phyloP scores from a whole-genome alignment of 176 grass and related monocot species.

The Carex scoparia region DNA sequence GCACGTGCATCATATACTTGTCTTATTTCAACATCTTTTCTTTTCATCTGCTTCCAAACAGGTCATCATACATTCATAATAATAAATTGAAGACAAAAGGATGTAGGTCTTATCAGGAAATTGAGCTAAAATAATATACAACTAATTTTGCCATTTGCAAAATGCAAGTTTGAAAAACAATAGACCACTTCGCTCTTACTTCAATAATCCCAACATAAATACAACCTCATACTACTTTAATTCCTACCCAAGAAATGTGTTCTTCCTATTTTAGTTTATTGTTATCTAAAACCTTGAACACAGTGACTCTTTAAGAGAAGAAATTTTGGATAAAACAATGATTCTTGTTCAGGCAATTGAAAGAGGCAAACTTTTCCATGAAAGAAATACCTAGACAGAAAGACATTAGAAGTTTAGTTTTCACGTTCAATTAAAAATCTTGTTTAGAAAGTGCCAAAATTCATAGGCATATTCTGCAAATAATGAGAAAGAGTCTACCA shows the following conservation, averaged over 20 bases:
- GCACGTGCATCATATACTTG: constrained; percentile 95
- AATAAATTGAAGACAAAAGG: neutral
- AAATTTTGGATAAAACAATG: neutral
- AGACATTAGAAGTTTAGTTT: neutral
- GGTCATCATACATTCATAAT: constrained; percentile 7
- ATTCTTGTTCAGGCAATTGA: neutral
- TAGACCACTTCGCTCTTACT: neutral
- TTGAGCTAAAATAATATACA: neutral
- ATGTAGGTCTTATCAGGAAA: neutral
- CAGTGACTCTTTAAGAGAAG: neutral
- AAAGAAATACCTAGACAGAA: neutral
- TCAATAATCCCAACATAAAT: neutral
- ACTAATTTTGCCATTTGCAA: neutral
- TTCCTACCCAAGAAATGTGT: neutral
- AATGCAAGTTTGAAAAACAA: neutral
- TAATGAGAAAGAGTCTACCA: neutral
- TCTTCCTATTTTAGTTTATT: neutral
- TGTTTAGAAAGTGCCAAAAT: neutral
- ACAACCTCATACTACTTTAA: neutral
- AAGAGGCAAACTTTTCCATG: neutral
- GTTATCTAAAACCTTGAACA: neutral
- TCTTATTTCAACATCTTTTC: constrained; percentile 75
- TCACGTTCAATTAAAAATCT: neutral
- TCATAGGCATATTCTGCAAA: neutral
- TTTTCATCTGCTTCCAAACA: constrained; percentile 65